Conservation (phyloP, 345 rosid species). For the Rhizophora mangle region DNA sequence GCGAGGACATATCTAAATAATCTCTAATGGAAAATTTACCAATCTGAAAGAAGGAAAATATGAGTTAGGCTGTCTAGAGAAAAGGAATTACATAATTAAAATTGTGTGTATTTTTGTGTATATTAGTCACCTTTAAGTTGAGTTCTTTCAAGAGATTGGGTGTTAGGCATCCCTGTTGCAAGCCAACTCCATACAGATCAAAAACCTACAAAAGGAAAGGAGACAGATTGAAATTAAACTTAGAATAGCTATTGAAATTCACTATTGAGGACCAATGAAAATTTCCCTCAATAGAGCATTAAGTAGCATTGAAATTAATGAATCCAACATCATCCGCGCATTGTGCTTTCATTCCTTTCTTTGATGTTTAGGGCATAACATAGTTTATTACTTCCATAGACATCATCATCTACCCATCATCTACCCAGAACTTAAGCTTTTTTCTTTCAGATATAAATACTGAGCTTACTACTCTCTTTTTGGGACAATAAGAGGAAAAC, state of each 20-base stretch:
- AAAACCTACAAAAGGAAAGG: conserved; percentile 48
- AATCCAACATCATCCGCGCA: background rate
- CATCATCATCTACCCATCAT: background rate
- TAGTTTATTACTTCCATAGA: background rate
- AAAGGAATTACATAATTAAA: too few species aligned
- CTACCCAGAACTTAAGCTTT: background rate
- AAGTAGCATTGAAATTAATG: background rate
- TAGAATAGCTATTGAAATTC: background rate
- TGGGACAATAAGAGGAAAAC: background rate
- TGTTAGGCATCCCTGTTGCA: conserved; percentile 49
- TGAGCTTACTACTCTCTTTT: background rate
- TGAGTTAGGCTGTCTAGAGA: background rate
- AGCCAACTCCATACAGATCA: conserved; percentile 82
- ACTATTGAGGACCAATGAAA: background rate
- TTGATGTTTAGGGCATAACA: background rate
- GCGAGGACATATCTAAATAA: conserved; percentile 79
- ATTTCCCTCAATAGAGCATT: background rate
- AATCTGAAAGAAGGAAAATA: conserved; percentile 38
- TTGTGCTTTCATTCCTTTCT: background rate
- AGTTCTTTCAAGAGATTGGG: conserved; percentile 70
- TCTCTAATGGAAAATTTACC: conserved; percentile 89
- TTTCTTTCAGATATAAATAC: background rate
- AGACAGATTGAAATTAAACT: conserved; percentile 3
- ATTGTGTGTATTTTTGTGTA: background rate
- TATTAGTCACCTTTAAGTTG: conserved; percentile 59